Percentiles rank a stretch among this genome's conserved stretches.
Conservation (phyloP, 805 yeast species). For the Saturnispora kantuleensis region DNA sequence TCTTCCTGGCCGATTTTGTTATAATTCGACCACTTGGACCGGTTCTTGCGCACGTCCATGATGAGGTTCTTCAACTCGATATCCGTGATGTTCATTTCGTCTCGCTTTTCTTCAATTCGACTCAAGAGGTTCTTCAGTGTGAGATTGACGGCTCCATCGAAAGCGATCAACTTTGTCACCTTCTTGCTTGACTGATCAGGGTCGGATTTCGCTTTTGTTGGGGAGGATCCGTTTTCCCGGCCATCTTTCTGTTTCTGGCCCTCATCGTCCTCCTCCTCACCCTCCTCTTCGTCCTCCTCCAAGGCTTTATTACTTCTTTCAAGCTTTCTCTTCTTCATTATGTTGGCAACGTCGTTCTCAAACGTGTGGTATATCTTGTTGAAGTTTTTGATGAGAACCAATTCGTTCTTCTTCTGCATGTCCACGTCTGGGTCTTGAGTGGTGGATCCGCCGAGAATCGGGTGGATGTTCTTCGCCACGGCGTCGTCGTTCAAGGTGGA, state of each 20-base stretch:
- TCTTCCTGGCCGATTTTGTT: constrained; percentile 96
- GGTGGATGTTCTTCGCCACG: constrained; percentile 27
- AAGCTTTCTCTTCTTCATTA: constrained; percentile 62
- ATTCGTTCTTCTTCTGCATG: constrained; percentile 29
- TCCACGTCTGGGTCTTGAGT: constrained; percentile 29
- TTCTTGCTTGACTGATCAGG: not conserved
- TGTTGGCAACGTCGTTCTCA: constrained; percentile 67
- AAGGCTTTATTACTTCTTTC: constrained; percentile 74
- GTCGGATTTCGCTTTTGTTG: too few relatives aligned
- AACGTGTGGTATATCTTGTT: constrained; percentile 66
- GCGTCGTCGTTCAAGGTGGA: constrained; percentile 23
- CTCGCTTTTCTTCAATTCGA: constrained; percentile 70
- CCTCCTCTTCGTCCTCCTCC: constrained; percentile 26
- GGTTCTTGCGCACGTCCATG: constrained; percentile 85
- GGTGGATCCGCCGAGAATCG: constrained; percentile 28
- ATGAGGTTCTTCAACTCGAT: constrained; percentile 74
- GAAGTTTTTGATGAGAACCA: constrained; percentile 46
- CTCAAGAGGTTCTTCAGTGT: constrained; percentile 72
- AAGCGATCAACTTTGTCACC: constrained; percentile 23
- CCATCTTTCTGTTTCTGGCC: constrained; percentile 12
- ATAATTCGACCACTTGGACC: constrained; percentile 97
- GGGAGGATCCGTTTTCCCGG: not conserved
- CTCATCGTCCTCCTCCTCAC: constrained; percentile 11
- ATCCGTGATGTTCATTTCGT: constrained; percentile 66
- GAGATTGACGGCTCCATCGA: constrained; percentile 61